Base-by-base conservation (phyloP, 345 rosid species). In the Eucalyptus dawsonii region DNA sequence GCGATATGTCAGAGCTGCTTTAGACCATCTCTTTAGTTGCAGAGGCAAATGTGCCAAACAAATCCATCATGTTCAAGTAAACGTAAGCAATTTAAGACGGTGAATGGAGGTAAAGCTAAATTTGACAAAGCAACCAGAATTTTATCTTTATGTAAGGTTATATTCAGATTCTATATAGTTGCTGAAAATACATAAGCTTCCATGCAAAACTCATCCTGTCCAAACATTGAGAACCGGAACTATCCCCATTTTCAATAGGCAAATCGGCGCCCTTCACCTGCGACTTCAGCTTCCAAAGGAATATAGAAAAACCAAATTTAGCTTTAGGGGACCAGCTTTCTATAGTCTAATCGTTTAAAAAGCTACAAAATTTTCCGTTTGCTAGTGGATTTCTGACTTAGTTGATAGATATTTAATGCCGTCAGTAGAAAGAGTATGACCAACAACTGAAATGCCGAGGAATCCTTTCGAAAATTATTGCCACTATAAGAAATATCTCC, bases 401-500 rank as follows among this genome's bases (percentile, higher is more conserved):
- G 25, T 54, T 54, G 5, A 2, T 54, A 54, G 5, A 22, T 56
- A 21, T 56, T 9, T 9, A 54, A 1, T 54, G 8, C 27, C 5
- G 11, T 54, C 0, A 0, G 1, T 54, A 22, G 60, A 56, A 56
- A 22, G 29, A 56, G 6, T 9, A 56, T 24, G 62, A 22, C 29
- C 62, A 56, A 1, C 29, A 56, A 24, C 29, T 56, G 0, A 24
- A 56, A 56, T 24, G 0, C 24, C 12, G 29, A 24, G 6, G 5
- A 24, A 10, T 56, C 62, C 62, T 0, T 56, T 24, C 0, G 29
- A 56, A 24, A 56, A 56, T 56, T 56, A 10, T n/a, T n/a, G n/a
- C n/a, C n/a, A n/a, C 1, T 56, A 24, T 10, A 24, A 56, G 56
- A 56, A 56, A 5, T 24, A 0, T 56, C 62, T 56, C 0, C 0